Conservation (phyloP, 2,329 filamentous ascomycete species). For the Fusarium humuli region DNA sequence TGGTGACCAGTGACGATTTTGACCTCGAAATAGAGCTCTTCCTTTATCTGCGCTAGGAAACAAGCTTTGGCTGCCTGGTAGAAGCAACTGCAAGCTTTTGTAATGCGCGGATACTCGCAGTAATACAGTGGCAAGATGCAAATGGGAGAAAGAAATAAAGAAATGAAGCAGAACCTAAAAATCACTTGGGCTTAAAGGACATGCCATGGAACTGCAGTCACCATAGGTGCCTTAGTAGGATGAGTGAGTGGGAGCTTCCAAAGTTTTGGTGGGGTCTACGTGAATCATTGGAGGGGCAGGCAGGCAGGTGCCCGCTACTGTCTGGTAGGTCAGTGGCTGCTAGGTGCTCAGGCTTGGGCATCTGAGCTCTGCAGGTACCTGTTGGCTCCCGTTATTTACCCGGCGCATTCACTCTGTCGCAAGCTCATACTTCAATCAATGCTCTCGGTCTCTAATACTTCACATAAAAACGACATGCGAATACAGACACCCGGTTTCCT, state of each 20-base stretch:
- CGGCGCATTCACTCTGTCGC: constrained; percentile 39
- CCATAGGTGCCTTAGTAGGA: constrained; percentile 1
- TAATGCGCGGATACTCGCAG: not conserved
- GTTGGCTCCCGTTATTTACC: constrained; percentile 46
- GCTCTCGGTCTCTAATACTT: not conserved
- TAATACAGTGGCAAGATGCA: not conserved
- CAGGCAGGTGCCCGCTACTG: not conserved
- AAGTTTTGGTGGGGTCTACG: constrained; percentile 51
- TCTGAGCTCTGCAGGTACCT: not conserved
- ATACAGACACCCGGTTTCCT: not conserved
- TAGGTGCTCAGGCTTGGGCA: not conserved
- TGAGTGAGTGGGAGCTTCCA: constrained; percentile 26
- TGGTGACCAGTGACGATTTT: constrained; percentile 34
- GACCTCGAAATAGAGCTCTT: constrained; percentile 20
- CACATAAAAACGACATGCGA: not conserved
- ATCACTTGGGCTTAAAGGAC: constrained; percentile 28
- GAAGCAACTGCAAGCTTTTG: constrained; percentile 5
- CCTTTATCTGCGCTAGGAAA: constrained; percentile 19
- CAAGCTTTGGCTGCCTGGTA: not conserved
- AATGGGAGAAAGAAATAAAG: not conserved
- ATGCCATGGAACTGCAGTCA: constrained; percentile 12
- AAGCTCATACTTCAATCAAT: not conserved
- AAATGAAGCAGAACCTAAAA: constrained; percentile 13
- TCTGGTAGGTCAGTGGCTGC: constrained; percentile 14
- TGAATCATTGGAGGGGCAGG: constrained; percentile 49